Evolutionary conservation across 345 rosid species (phyloP).

Genomic region (Arabis alpina): DNA sequence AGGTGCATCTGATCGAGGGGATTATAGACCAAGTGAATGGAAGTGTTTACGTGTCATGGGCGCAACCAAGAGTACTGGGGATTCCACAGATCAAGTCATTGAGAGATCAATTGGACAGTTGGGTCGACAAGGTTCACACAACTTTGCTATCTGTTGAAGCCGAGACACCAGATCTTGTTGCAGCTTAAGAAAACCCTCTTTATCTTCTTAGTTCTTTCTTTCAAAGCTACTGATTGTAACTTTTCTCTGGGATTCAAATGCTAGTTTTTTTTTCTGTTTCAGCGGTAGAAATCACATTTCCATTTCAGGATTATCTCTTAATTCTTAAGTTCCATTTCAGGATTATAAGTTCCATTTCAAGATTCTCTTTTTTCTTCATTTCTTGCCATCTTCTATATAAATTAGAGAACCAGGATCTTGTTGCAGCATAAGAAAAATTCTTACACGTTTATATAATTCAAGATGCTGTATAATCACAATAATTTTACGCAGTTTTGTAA

Average conservation of each 20-base stretch:
- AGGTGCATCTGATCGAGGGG: slow-evolving; percentile 99
- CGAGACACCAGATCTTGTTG: slow-evolving; percentile 95
- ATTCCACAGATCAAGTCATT: slow-evolving; percentile 87
- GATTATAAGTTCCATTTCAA: background rate
- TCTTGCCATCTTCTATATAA: too few species aligned
- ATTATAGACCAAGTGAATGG: slow-evolving; percentile 97
- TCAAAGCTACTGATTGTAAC: slow-evolving; percentile 27
- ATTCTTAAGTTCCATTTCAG: background rate
- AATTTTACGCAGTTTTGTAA: too few species aligned
- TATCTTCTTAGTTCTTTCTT: slow-evolving; percentile 6
- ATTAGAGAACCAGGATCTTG: too few species aligned
- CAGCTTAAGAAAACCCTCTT: slow-evolving; percentile 24
- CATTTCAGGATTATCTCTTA: background rate
- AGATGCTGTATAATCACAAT: background rate
- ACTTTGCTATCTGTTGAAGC: slow-evolving; percentile 91
- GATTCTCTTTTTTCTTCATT: too few species aligned
- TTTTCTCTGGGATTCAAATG: slow-evolving; percentile 22
- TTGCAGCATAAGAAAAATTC: too few species aligned
- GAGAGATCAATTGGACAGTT: slow-evolving; percentile 78
- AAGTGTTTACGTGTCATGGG: slow-evolving; percentile 93
- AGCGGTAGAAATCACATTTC: slow-evolving; percentile 27
- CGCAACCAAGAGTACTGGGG: slow-evolving; percentile 97
- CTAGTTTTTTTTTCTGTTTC: slow-evolving; percentile 4
- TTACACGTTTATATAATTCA: background rate
- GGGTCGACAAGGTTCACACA: slow-evolving; percentile 86